Evolutionary conservation across 768 basidiomycete species (phyloP).

Genomic region (Auriscalpium microsporum): DNA sequence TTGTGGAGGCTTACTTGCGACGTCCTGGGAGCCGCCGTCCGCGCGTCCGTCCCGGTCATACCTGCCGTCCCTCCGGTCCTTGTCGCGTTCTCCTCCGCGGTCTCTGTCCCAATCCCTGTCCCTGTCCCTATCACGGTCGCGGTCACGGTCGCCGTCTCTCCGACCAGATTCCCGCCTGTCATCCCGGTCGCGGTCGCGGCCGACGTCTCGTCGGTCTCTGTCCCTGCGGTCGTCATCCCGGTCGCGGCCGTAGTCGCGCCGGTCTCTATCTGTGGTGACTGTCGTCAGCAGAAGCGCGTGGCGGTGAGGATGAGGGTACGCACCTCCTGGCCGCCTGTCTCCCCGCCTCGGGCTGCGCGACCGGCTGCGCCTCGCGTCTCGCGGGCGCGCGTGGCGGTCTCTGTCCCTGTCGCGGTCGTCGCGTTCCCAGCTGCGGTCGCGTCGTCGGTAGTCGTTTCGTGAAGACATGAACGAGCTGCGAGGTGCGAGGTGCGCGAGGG

Average conservation of each 20-base stretch:
- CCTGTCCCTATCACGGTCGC: constrained; percentile 34
- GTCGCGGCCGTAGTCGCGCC: constrained; percentile 17
- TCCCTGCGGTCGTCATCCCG: constrained; percentile 14
- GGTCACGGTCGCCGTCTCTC: constrained; percentile 7
- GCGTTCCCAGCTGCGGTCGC: constrained; percentile 23
- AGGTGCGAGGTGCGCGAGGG: too few species aligned
- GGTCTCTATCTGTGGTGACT: constrained; percentile 8
- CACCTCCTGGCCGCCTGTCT: constrained; percentile 11
- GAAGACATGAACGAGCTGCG: constrained; percentile 21
- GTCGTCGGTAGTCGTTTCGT: constrained; percentile 22
- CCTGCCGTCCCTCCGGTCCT: background rate
- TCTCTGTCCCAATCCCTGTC: constrained; percentile 31
- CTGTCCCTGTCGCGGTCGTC: constrained; percentile 15
- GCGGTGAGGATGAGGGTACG: constrained; percentile 2
- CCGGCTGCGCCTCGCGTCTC: constrained; percentile 12
- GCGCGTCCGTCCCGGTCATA: constrained; percentile 11
- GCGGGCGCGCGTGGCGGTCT: constrained; percentile 4
- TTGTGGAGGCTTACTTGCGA: background rate
- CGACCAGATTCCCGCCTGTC: constrained; percentile 28
- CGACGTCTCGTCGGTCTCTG: constrained; percentile 28
- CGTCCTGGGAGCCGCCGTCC: background rate
- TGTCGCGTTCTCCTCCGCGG: constrained; percentile 1
- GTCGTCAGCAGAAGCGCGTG: constrained; percentile 11
- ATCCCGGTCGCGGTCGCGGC: constrained; percentile 47
- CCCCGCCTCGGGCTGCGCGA: constrained; percentile 16